These are phyloP conservation scores for Suillus plorans DNA, from an alignment of 768 basidiomycete genomes.

Conservation along the genomic window DNA sequence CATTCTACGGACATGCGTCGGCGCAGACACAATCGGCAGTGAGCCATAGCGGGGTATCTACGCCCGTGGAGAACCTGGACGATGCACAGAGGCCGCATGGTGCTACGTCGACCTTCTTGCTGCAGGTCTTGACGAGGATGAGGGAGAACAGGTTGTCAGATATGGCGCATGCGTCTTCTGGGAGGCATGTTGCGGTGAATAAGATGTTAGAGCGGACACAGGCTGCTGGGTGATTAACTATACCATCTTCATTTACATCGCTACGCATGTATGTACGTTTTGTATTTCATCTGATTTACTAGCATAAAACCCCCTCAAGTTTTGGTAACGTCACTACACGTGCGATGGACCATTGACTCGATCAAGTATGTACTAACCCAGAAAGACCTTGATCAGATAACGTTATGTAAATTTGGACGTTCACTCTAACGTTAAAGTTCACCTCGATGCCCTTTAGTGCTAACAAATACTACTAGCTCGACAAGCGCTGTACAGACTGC, in stretches of 20 bases:
- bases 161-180: constrained; percentile 47
- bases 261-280: not conserved
- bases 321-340: not conserved
- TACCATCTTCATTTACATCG: not conserved
- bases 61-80: constrained; percentile 25
- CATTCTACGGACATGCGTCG: constrained; percentile 17
- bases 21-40: constrained; percentile 16
- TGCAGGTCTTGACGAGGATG: constrained; percentile 61
- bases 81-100: constrained; percentile 19
- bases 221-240: constrained; percentile 26
- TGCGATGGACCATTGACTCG: too few relatives aligned
- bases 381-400: too few relatives aligned
- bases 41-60: constrained; percentile 26
- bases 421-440: too few relatives aligned
- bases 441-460: too few relatives aligned
- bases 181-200: constrained; percentile 58
- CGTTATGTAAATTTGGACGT: too few relatives aligned
- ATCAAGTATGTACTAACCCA: too few relatives aligned
- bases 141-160: constrained; percentile 63
- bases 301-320: not conserved
- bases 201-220: constrained; percentile 74
- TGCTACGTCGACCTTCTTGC: constrained; percentile 60
- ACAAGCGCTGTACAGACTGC: not conserved
- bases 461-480: too few relatives aligned
- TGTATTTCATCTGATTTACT: not conserved